Evolutionary conservation across 2,329 filamentous ascomycete species (phyloP).

Genomic region (Proliferodiscus dingleyae): DNA sequence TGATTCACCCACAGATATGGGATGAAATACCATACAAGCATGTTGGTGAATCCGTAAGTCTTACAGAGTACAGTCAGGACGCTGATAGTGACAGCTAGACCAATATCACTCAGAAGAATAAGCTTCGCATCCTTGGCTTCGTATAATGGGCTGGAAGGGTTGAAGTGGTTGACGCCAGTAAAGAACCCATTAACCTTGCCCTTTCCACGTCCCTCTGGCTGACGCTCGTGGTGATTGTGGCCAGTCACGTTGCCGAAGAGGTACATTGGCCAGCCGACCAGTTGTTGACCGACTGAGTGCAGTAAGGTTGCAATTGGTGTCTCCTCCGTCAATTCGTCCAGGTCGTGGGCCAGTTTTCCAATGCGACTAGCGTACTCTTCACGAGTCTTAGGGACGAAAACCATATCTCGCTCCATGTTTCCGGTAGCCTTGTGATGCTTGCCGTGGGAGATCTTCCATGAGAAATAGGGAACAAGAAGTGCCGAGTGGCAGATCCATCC

Average conservation of each 20-base stretch:
- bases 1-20: slow-evolving; percentile 99
- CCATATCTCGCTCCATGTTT: slow-evolving; percentile 97
- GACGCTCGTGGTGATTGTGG: slow-evolving; percentile 88
- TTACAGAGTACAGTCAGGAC: slow-evolving; percentile 59
- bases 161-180: slow-evolving; percentile 90
- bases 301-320: slow-evolving; percentile 77
- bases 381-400: slow-evolving; percentile 91
- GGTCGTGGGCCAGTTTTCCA: slow-evolving; percentile 71
- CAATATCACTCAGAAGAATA: slow-evolving; percentile 82
- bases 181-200: slow-evolving; percentile 83
- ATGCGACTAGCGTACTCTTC: slow-evolving; percentile 72
- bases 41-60: slow-evolving; percentile 78
- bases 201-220: slow-evolving; percentile 86
- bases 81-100: slow-evolving; percentile 58
- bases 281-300: slow-evolving; percentile 76
- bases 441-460: slow-evolving; percentile 98
- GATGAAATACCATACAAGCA: slow-evolving; percentile 90
- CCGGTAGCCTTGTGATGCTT: slow-evolving; percentile 99
- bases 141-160: slow-evolving; percentile 81
- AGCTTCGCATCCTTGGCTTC: slow-evolving; percentile 86
- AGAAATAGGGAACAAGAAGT: slow-evolving; percentile 94
- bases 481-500: slow-evolving; percentile 88
- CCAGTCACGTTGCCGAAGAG: slow-evolving; percentile 88
- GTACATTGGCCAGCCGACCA: slow-evolving; percentile 91
- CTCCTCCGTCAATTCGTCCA: slow-evolving; percentile 88